Base-by-base conservation (phyloP, 371 early-diverging fungal genomes). In the Mortierella sp. region DNA sequence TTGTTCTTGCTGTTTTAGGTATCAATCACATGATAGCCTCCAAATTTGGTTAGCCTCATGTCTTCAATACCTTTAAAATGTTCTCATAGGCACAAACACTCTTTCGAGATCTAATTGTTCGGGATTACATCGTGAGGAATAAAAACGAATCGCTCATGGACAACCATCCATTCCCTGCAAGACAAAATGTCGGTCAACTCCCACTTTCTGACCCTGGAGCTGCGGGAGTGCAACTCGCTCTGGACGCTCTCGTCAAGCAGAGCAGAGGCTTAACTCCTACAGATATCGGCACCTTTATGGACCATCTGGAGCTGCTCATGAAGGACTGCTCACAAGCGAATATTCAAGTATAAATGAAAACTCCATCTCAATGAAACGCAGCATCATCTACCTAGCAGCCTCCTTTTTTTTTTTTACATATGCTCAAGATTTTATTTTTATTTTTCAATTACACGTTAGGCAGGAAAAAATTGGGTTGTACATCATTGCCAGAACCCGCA, bases 401-500 rank as follows among this genome's bases (percentile, higher is more conserved):
- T n/a, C 43, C 29, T n/a, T 51, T 51, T 23, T 40, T 8, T 31
- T 43, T 23, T 42, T 12, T 37, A 43, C 34, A 43, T 56, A 22
- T 6, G 22, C 17, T 51, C 26, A 51, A 51, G 7, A 29, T 28
- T 55, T n/a, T 9, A 29, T 23, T 19, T 23, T 13, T 13, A 31
- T 54, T 37, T 23, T 29, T 29, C n/a, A n/a, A n/a, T 23, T 32
- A 63, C n/a, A 47, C 23, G 1, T n/a, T 80, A 89, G 90, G 77
- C 85, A 23, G 90, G 89, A 23, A 90, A 89, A 66, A 84, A 77
- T 31, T 90, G 90, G 90, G 82, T 89, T n/a, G 84, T 86, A 61
- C 83, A 87, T 10, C 72, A 88, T 45, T 89, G 89, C 53, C 83
- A 79, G 15, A 68, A 75, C 35, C 82, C 86, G 17, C 65, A 60